Base-by-base conservation (phyloP, 1,139 yeast species). In the Suhomyces anneliseae region DNA sequence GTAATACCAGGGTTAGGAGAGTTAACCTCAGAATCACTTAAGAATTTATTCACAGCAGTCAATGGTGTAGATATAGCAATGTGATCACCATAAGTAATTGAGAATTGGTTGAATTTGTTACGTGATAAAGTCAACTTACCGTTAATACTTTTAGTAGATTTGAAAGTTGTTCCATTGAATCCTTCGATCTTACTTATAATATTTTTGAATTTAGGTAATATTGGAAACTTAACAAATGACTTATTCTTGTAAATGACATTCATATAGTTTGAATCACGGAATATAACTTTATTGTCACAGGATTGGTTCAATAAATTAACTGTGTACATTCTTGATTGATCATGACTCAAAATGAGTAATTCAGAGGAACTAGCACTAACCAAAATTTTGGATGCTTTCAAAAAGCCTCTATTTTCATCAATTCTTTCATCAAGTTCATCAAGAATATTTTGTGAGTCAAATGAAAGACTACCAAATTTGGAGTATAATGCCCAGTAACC, bases 1-100 rank as follows among this genome's bases (percentile, higher is more conserved):
- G 54, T 45, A 2, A 19, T 14, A 8, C 32, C 38, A 4, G 34
- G 29, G 5, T 29, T 12, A 27, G 14, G 12, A 36, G 41, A 6
- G 8, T 14, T 36, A 7, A 15, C 33, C 3, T 32, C 32, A 3
- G 39, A 15, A 4, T 34, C 39, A 11, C 15, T 26, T 14, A n/a
- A 19, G 8, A 9, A 33, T 12, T 36, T 34, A 11, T 34, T 35
- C 3, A 40, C 46, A 1, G 40, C n/a, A 2, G 54, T 55, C 38
- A 54, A 60, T 1, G 79, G 77, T 0, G 78, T 74, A 0, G 79
- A 73, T 6, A 75, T 54, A 1, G 76, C 60, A 7, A 61, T 31
- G 11, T 53, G 43, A 26, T 48, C 45, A 1, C 60, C 59, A 38
- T 53, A 55, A 0, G 62, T 52, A 7, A 61, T 40, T 2, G 62